Conservation (phyloP, 805 yeast species). For the Candida takata region DNA sequence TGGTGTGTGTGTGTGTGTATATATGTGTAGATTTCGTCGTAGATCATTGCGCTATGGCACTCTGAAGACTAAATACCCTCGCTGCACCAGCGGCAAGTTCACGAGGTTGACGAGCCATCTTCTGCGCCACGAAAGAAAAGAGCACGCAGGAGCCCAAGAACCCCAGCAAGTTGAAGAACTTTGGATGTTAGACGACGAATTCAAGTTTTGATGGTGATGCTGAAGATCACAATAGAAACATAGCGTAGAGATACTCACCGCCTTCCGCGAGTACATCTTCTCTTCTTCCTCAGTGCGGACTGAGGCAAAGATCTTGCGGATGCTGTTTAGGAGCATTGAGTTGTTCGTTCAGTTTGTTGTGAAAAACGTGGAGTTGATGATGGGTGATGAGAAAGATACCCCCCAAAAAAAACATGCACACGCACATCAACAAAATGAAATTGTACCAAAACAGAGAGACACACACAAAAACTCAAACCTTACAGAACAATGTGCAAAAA, state of each 20-base stretch:
- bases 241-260: conserved; percentile 40
- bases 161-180: conserved; percentile 70
- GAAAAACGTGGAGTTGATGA: not conserved
- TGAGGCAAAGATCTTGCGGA: conserved; percentile 72
- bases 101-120: conserved; percentile 23
- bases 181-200: no score
- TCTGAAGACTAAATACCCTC: conserved; percentile 16
- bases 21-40: no score
- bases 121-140: conserved; percentile 75
- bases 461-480: no score
- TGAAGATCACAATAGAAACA: no score
- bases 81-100: conserved; percentile 19
- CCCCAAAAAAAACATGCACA: no score
- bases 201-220: no score
- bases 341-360: not conserved
- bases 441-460: no score
- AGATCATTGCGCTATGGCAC: conserved; percentile 12
- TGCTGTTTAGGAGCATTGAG: conserved; percentile 60
- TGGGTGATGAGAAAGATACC: no score
- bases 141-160: conserved; percentile 75
- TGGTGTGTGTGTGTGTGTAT: no score
- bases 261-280: conserved; percentile 63
- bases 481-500: no score
- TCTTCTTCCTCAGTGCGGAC: conserved; percentile 86
- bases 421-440: no score